Evolutionary conservation across 768 basidiomycete genomes (phyloP), one percentile per base, ranked within the genome.

Genomic region (Tulasnella sp.): DNA sequence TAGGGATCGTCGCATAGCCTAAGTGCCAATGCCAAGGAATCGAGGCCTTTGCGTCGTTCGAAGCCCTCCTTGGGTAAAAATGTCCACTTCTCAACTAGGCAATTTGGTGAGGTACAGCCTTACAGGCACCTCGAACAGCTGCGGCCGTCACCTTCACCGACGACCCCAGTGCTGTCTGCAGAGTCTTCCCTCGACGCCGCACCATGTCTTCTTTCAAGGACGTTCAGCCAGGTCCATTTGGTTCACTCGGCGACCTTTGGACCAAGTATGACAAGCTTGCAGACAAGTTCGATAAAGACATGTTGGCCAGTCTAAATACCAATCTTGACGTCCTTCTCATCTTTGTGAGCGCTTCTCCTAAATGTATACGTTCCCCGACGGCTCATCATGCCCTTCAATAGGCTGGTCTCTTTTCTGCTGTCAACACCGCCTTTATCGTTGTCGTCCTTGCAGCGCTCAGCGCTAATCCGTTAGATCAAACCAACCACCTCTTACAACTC

Each of bases 381-480:
- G n/a, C n/a, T 26, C n/a, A 15, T 3, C 8, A 15, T 15, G 10
- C 15, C 5, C 5, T 38, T 15, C 34, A 38, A 3, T 21, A 53
- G 51, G 51, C 51, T 9, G 51, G 51, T 21, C 30, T 53, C n/a
- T 53, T 53, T 23, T 53, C 51, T 7, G 51, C 51, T 23, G 30
- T 53, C 1, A 34, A 53, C n/a, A 53, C 51, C 13, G 51, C 51
- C 2, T 53, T 53, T 23, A 34, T 53, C 11, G 10, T 21, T 19
- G 10, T 34, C 13, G 26, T 32, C 4, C 29, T 53, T 4, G 23
- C 32, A n/a, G 32, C 30, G 5, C 51, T 41, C 3, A 34, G 17
- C 19, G 29, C 51, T 21, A 21, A 34, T 19, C 11, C 51, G 3
- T 29, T 32, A 11, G 29, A 53, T 21, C 21, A 53, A 32, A 53